Conservation (phyloP, 2,329 filamentous ascomycete genomes). For the Bisporella sp. region DNA sequence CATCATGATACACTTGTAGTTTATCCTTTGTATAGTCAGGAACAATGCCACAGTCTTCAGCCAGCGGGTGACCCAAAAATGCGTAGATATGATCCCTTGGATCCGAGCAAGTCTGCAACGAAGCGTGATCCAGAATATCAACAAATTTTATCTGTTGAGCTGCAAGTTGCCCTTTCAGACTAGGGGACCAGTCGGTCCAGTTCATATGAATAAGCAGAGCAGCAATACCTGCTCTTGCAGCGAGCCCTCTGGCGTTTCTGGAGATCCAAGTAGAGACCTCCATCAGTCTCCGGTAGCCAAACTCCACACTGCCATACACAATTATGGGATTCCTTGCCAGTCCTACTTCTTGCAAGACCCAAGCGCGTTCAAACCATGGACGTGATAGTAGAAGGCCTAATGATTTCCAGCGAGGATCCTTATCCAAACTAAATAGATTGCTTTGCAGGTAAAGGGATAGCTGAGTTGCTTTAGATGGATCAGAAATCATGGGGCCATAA, state of each 20-base stretch:
- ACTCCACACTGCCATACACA: not conserved
- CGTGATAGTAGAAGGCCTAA: constrained; percentile 4
- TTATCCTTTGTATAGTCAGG: not conserved
- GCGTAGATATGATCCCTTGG: constrained; percentile 1
- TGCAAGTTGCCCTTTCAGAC: not conserved
- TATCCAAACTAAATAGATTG: not conserved
- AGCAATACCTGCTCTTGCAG: not conserved
- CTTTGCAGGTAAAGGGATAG: not conserved
- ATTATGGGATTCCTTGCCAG: not conserved
- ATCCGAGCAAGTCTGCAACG: not conserved
- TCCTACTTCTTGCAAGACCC: constrained; percentile 1
- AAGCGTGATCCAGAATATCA: not conserved
- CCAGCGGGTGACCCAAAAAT: not conserved
- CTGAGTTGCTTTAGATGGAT: not conserved
- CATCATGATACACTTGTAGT: not conserved
- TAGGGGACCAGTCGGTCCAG: not conserved
- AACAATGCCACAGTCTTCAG: not conserved
- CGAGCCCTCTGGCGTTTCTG: not conserved
- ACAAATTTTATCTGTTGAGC: not conserved
- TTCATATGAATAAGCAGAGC: not conserved
- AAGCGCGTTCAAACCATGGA: not conserved
- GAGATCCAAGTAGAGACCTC: not conserved
- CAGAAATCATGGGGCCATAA: not conserved
- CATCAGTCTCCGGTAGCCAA: not conserved
- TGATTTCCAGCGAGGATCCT: not conserved